Conservation (phyloP, 805 yeast species). For the Schwanniomyces polymorphus region DNA sequence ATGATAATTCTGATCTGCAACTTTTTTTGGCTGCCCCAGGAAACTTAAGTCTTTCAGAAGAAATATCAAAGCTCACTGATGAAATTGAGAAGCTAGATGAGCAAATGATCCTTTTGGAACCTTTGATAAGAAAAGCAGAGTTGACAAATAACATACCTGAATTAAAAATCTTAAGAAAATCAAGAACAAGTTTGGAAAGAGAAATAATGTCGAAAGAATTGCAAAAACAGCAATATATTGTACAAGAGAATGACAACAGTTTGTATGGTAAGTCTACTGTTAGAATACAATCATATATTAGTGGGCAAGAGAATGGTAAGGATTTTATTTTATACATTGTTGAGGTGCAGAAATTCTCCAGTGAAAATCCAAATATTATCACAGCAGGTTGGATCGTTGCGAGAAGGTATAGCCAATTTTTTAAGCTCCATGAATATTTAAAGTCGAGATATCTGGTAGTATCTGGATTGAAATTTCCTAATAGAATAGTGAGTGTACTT, state of each 20-base stretch:
- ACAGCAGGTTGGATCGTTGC: conserved; percentile 90
- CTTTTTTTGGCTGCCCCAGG: conserved; percentile 68
- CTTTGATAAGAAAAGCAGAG: conserved; percentile 78
- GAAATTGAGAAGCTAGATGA: conserved; percentile 59
- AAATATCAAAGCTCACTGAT: conserved; percentile 55
- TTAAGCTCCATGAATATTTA: conserved; percentile 65
- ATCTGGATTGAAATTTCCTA: conserved; percentile 53
- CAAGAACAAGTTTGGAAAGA: conserved; percentile 62
- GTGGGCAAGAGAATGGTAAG: conserved; percentile 54
- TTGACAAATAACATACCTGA: conserved; percentile 75
- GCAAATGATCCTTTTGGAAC: conserved; percentile 64
- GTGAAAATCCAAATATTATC: conserved; percentile 40
- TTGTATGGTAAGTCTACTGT: conserved; percentile 66
- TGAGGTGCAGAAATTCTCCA: conserved; percentile 60
- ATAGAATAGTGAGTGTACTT: conserved; percentile 59
- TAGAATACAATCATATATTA: conserved; percentile 52
- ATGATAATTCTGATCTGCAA: conserved; percentile 22
- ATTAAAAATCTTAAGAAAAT: conserved; percentile 64
- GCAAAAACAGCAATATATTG: conserved; percentile 75
- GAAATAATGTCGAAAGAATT: conserved; percentile 76
- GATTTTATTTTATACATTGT: conserved; percentile 73
- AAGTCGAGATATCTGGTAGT: conserved; percentile 52
- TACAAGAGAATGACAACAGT: conserved; percentile 80
- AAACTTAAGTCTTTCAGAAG: conserved; percentile 62
- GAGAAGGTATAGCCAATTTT: conserved; percentile 83